These are phyloP conservation scores for Leccinum subatratum DNA, from an alignment of 1,284 basidiomycete species.

Conservation along the genomic window DNA sequence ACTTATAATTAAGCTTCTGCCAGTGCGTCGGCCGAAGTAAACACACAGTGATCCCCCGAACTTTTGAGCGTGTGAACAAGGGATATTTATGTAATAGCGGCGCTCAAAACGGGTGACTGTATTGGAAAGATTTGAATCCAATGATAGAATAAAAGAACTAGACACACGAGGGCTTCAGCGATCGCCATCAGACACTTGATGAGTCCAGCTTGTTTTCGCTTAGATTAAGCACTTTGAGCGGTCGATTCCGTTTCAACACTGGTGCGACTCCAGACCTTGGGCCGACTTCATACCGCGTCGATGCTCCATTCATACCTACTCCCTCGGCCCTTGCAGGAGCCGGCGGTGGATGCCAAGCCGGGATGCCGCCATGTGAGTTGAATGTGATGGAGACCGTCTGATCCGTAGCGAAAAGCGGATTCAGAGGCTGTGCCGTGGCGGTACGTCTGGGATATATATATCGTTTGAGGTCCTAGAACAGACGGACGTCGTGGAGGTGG, in stretches of 20 bases:
- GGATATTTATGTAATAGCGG: too few species aligned
- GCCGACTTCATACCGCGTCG: too few species aligned
- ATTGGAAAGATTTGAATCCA: too few species aligned
- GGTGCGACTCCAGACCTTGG: slow-evolving; percentile 6
- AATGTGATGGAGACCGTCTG: slow-evolving; percentile 63
- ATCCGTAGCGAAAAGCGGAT: slow-evolving; percentile 51
- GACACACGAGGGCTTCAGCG: slow-evolving; percentile 81
- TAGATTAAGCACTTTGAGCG: slow-evolving; percentile 88
- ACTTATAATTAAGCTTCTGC: too few species aligned
- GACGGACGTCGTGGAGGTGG: slow-evolving; percentile 55
- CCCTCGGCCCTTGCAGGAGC: slow-evolving; percentile 2
- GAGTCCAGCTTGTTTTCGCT: slow-evolving; percentile 88
- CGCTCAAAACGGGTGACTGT: too few species aligned
- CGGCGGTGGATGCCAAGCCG: slow-evolving; percentile 31
- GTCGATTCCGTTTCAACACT: slow-evolving; percentile 88
- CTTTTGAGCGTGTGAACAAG: too few species aligned
- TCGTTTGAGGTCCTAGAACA: slow-evolving; percentile 53
- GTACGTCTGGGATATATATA: slow-evolving; percentile 64
- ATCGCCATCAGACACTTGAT: slow-evolving; percentile 74
- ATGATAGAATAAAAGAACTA: background rate
- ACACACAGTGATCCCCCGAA: too few species aligned
- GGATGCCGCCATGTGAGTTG: too few species aligned
- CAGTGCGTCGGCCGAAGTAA: too few species aligned
- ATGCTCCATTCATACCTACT: slow-evolving; percentile 8
- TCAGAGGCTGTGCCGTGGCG: slow-evolving; percentile 27